A percentile compares a stretch with the other conserved stretches of the same genome.
Evolutionary conservation across 2,329 filamentous ascomycete genomes (phyloP).

Genomic region (Fusarium aywerte): DNA sequence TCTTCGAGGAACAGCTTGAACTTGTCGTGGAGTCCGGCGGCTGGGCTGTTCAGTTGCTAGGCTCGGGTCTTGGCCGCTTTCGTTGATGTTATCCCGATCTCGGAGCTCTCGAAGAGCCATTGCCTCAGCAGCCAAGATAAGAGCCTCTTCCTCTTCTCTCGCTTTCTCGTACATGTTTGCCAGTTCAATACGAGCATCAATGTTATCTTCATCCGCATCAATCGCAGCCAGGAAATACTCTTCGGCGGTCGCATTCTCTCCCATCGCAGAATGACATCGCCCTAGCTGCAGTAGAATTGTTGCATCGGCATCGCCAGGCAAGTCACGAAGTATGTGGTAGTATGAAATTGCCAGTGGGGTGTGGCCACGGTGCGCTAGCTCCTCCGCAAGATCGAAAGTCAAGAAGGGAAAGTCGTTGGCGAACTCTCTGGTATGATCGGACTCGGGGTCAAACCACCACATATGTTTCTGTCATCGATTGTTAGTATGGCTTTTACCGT

Average conservation of each 20-base stretch:
- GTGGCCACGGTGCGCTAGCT: slow-evolving; percentile 52
- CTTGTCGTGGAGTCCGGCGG: slow-evolving; percentile 27
- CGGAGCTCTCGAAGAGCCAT: slow-evolving; percentile 69
- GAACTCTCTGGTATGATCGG: slow-evolving; percentile 56
- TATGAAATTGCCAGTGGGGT: slow-evolving; percentile 61
- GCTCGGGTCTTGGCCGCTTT: not conserved
- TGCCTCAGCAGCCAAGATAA: slow-evolving; percentile 80
- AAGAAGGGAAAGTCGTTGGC: slow-evolving; percentile 79
- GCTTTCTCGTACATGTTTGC: slow-evolving; percentile 85
- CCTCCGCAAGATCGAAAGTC: slow-evolving; percentile 73
- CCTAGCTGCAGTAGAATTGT: slow-evolving; percentile 67
- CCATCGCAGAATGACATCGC: slow-evolving; percentile 74
- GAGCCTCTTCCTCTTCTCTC: slow-evolving; percentile 78
- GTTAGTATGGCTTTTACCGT: slow-evolving; percentile 19
- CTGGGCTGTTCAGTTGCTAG: slow-evolving; percentile 5
- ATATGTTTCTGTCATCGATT: slow-evolving; percentile 67
- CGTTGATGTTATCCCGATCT: slow-evolving; percentile 42
- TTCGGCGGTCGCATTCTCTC: slow-evolving; percentile 75
- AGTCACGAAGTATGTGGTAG: slow-evolving; percentile 64
- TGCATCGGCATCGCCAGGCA: slow-evolving; percentile 62
- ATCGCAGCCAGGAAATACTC: slow-evolving; percentile 80
- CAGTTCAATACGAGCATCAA: slow-evolving; percentile 81
- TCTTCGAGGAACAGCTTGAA: slow-evolving; percentile 17
- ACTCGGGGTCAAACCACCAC: slow-evolving; percentile 74
- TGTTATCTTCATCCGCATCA: slow-evolving; percentile 74